phyloP scores from a whole-genome alignment of 495 filamentous ascomycete genomes.

The Podospora sp. region DNA sequence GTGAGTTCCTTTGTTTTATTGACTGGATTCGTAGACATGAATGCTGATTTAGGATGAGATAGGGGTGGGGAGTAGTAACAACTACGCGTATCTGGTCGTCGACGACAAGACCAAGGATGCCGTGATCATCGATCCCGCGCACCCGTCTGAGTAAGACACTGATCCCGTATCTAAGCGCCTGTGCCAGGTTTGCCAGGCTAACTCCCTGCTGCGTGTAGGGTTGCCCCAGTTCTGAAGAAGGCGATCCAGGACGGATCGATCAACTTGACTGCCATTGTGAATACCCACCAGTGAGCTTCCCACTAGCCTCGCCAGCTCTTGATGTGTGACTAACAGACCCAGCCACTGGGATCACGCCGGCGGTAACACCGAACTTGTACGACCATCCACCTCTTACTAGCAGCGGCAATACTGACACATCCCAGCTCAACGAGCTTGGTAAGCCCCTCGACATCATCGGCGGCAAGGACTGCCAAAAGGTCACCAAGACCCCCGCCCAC shows the following conservation, averaged over 20 bases:
- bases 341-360: constrained; percentile 93
- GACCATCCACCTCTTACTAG: constrained; percentile 18
- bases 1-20: constrained; percentile 55
- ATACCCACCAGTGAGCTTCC: constrained; percentile 86
- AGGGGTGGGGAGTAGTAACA: constrained; percentile 91
- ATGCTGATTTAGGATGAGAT: neutral
- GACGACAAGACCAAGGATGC: constrained; percentile 87
- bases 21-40: no score
- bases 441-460: constrained; percentile 73
- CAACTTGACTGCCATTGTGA: constrained; percentile 86
- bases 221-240: constrained; percentile 75
- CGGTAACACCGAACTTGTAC: constrained; percentile 80
- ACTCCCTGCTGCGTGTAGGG: constrained; percentile 52
- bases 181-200: neutral
- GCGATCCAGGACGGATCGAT: constrained; percentile 71
- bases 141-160: constrained; percentile 78
- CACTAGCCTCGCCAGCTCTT: neutral
- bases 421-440: constrained; percentile 68
- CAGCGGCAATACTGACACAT: constrained; percentile 20
- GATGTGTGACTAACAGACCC: constrained; percentile 2
- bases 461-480: constrained; percentile 80
- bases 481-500: constrained; percentile 73
- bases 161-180: neutral
- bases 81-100: constrained; percentile 94
- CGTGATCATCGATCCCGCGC: constrained; percentile 94